Evolutionary conservation across 2,329 filamentous ascomycete genomes (phyloP).

Genomic region (Leptodontidium sp.): DNA sequence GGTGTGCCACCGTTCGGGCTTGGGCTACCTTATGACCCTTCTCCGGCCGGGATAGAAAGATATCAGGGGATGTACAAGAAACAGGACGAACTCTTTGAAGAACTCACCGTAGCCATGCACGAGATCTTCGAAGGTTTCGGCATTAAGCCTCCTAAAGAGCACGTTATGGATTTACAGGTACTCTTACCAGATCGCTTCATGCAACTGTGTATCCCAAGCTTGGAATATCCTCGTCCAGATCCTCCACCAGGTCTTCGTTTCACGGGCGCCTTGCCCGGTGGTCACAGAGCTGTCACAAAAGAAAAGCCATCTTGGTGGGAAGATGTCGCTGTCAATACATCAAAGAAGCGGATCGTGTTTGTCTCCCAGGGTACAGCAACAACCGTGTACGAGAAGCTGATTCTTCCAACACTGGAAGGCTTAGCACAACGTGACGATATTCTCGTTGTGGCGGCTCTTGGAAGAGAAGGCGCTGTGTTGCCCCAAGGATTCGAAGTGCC

Average conservation of each 20-base stretch:
- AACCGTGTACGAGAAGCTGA: slow-evolving; percentile 44
- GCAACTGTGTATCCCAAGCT: slow-evolving; percentile 48
- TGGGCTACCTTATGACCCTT: slow-evolving; percentile 50
- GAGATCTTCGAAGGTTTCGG: slow-evolving; percentile 44
- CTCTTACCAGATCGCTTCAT: slow-evolving; percentile 42
- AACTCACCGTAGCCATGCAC: slow-evolving; percentile 12
- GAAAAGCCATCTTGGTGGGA: slow-evolving; percentile 55
- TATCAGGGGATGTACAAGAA: slow-evolving; percentile 45
- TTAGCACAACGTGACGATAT: slow-evolving; percentile 47
- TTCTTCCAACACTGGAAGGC: slow-evolving; percentile 49
- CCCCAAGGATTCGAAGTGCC: slow-evolving; percentile 45
- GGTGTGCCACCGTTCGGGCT: slow-evolving; percentile 51
- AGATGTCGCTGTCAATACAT: slow-evolving; percentile 50
- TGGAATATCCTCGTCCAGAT: slow-evolving; percentile 49
- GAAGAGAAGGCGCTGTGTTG: slow-evolving; percentile 41
- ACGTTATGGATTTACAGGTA: slow-evolving; percentile 40
- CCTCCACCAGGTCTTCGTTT: slow-evolving; percentile 52
- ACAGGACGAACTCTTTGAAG: neutral
- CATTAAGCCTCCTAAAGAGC: slow-evolving; percentile 37
- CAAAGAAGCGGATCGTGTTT: slow-evolving; percentile 49
- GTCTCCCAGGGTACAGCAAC: slow-evolving; percentile 50
- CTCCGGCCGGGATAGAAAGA: slow-evolving; percentile 47
- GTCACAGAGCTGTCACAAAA: slow-evolving; percentile 41
- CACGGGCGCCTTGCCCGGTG: slow-evolving; percentile 52
- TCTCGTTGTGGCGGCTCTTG: slow-evolving; percentile 48